These are phyloP conservation scores for Castanopsis chinensis DNA, from an alignment of 306 rosid species.

Conservation along the genomic window DNA sequence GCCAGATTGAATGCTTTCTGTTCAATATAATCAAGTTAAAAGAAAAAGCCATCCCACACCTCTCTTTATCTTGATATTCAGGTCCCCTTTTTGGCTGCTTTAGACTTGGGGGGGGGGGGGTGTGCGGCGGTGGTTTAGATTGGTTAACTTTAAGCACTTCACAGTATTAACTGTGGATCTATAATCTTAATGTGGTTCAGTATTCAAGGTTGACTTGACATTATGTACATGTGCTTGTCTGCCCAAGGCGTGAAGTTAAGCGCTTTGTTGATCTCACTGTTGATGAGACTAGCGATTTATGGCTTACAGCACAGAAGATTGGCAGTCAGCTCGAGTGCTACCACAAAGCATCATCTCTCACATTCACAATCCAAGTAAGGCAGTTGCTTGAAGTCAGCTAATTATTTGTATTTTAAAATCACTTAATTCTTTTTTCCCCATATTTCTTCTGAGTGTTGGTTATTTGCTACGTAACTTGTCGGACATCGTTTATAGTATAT, in stretches of 20 bases:
- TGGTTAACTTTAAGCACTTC: too few relatives aligned
- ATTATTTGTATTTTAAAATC: conserved; percentile 1
- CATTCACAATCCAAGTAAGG: conserved; percentile 80
- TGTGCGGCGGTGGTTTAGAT: too few relatives aligned
- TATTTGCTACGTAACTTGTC: neutral
- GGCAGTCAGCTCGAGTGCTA: conserved; percentile 71
- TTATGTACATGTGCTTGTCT: conserved; percentile 77
- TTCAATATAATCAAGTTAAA: neutral
- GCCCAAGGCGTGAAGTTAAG: conserved; percentile 93
- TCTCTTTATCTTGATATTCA: neutral
- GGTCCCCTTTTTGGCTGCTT: neutral
- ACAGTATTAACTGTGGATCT: neutral
- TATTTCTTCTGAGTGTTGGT: neutral
- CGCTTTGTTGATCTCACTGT: conserved; percentile 79
- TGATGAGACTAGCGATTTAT: conserved; percentile 84
- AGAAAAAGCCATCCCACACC: neutral
- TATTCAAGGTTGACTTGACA: conserved; percentile 56
- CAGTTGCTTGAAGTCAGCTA: neutral
- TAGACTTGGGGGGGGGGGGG: neutral
- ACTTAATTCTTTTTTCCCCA: neutral
- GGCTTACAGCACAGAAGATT: conserved; percentile 86
- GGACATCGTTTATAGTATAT: neutral
- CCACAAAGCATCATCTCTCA: conserved; percentile 83
- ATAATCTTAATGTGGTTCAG: neutral
- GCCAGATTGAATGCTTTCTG: neutral